These are phyloP conservation scores for Aspergillus chevalieri DNA, from an alignment of 2,329 filamentous ascomycete genomes.

Conservation along the genomic window DNA sequence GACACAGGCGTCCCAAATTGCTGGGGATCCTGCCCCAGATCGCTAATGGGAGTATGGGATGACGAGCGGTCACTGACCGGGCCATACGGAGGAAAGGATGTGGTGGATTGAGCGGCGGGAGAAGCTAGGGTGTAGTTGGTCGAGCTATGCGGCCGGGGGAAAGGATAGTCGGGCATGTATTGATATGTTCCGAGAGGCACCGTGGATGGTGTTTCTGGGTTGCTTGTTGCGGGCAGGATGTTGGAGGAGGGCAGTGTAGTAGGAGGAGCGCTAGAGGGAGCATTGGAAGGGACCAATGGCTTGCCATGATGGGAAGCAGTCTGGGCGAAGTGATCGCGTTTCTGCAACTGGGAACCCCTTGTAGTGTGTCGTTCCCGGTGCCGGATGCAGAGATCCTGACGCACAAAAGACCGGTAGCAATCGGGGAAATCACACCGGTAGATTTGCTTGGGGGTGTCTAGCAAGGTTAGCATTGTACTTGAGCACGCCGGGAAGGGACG, in stretches of 20 bases:
- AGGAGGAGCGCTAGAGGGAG: slow-evolving; percentile 5
- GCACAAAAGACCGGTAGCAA: slow-evolving; percentile 84
- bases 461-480: slow-evolving; percentile 9
- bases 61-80: slow-evolving; percentile 8
- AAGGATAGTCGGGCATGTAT: slow-evolving; percentile 18
- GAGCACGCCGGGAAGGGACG: slow-evolving; percentile 22
- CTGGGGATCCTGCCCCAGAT: slow-evolving; percentile 6
- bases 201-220: slow-evolving; percentile 21
- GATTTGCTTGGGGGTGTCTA: slow-evolving; percentile 89
- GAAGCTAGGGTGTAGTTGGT: slow-evolving; percentile 25
- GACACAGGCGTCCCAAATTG: neutral
- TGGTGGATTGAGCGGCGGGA: slow-evolving; percentile 17
- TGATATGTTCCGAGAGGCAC: slow-evolving; percentile 21
- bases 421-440: slow-evolving; percentile 90
- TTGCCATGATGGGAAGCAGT: slow-evolving; percentile 16
- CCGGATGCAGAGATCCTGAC: slow-evolving; percentile 83
- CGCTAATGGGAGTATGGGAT: slow-evolving; percentile 8
- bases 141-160: slow-evolving; percentile 21
- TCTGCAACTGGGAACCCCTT: slow-evolving; percentile 46
- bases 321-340: slow-evolving; percentile 42
- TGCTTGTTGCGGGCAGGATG: slow-evolving; percentile 3
- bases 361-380: slow-evolving; percentile 76
- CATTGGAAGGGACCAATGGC: slow-evolving; percentile 10
- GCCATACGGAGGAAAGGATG: slow-evolving; percentile 23
- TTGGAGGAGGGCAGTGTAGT: slow-evolving; percentile 3